Evolutionary conservation across 371 early-diverging fungal species (phyloP), one percentile per base, ranked within the genome.

Genomic region (Mortierella sp.): DNA sequence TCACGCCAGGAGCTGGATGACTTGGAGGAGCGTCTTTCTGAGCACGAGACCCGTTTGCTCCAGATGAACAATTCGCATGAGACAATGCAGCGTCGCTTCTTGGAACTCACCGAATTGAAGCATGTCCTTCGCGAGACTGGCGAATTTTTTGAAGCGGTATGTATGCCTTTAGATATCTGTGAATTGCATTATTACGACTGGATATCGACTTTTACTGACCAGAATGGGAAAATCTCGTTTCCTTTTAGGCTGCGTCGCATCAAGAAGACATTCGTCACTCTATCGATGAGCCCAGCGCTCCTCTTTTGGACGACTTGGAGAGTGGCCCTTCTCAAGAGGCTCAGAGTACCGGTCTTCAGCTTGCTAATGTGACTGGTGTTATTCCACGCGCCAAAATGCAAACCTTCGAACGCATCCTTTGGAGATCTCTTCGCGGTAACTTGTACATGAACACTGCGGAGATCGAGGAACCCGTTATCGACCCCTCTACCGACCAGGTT

Each of bases 371-470:
- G 45, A 93, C 97, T 11, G 99, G 99, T 59, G 97, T 97, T 38
- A 96, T 99, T 69, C 84, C 94, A 1, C 92, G 97, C 69, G 75
- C 77, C 40, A 91, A 93, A 63, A 93, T 97, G 86, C 90, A 89
- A 38, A 95, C 94, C 13, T 97, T 99, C 80, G 97, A 98, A 86
- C 93, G 98, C 72, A 94, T 99, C 65, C 91, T 99, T 41, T 98
- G 98, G 96, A 94, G 98, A 58, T 94, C 96, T 19, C 92, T 99
- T 73, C 96, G 99, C 72, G 99, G 99, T 61, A 98, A 99, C 86
- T 86, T 99, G 76, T 98, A 93, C 88, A 94, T 99, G 90, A 98
- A 97, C 86, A 90, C 94, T 52, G 96, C 96, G 10, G 98, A 98
- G 77, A 97, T 97, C 70, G 95, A 95, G 63, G 98, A 98, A 72